phyloP scores from a whole-genome alignment of 768 basidiomycete genomes.

The Hydnomerulius pinastri region DNA sequence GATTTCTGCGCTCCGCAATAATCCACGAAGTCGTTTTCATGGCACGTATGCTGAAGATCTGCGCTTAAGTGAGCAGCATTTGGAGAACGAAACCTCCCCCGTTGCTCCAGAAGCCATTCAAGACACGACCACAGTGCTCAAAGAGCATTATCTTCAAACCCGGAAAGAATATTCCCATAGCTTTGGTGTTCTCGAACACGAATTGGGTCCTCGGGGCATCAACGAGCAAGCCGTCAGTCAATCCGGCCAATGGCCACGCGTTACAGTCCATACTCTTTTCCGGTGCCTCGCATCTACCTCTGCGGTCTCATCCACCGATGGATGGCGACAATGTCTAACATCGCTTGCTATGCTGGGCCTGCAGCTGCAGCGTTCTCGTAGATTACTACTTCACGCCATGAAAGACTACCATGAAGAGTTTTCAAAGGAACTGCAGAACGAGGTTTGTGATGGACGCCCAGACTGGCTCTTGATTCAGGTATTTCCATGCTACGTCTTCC shows the following conservation, averaged over 20 bases:
- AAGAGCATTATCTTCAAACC: slow-evolving; percentile 2
- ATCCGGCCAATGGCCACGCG: slow-evolving; percentile 37
- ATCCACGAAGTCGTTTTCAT: slow-evolving; percentile 5
- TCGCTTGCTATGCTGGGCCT: slow-evolving; percentile 30
- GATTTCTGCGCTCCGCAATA: background rate
- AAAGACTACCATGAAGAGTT: slow-evolving; percentile 11
- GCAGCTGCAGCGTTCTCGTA: slow-evolving; percentile 37
- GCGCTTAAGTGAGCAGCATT: slow-evolving; percentile 2
- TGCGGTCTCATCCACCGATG: slow-evolving; percentile 2
- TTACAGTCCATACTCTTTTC: slow-evolving; percentile 32
- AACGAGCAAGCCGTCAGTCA: slow-evolving; percentile 13
- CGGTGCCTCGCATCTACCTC: slow-evolving; percentile 26
- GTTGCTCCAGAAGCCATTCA: background rate
- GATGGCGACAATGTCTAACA: slow-evolving; percentile 33
- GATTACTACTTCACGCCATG: slow-evolving; percentile 26
- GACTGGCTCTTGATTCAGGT: slow-evolving; percentile 28
- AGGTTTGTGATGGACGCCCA: slow-evolving; percentile 18
- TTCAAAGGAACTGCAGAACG: slow-evolving; percentile 16
- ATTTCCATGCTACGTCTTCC: background rate
- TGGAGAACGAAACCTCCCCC: slow-evolving; percentile 5
- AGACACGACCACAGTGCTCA: background rate
- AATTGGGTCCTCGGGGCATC: slow-evolving; percentile 11
- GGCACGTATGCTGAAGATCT: slow-evolving; percentile 7
- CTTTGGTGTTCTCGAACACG: background rate
- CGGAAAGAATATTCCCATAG: background rate